A percentile compares a stretch with the other conserved stretches of the same genome.
Conservation (phyloP, 2,329 filamentous ascomycete genomes). For the Verticillium nubilum region DNA sequence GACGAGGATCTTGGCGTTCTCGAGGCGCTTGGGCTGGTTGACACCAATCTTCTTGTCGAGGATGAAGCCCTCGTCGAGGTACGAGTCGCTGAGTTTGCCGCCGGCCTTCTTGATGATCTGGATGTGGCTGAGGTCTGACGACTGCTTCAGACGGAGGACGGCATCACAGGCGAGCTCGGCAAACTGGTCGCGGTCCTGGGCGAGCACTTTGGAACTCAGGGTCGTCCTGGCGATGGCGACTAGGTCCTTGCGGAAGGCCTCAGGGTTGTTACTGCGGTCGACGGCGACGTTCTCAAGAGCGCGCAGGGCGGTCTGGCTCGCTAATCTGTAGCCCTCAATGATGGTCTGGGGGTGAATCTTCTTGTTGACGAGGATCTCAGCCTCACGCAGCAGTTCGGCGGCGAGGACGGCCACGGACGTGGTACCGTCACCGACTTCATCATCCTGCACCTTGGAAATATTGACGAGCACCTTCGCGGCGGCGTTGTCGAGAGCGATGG, state of each 20-base stretch:
- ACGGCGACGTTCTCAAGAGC: slow-evolving; percentile 81
- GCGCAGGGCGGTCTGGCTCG: slow-evolving; percentile 78
- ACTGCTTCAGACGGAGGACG: slow-evolving; percentile 82
- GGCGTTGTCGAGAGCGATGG: slow-evolving; percentile 96
- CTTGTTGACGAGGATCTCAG: slow-evolving; percentile 93
- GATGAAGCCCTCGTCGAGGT: slow-evolving; percentile 97
- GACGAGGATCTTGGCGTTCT: slow-evolving; percentile 97
- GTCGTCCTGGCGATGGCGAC: slow-evolving; percentile 90
- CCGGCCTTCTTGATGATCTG: slow-evolving; percentile 99
- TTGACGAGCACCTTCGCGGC: slow-evolving; percentile 98
- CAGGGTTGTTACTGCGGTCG: slow-evolving; percentile 79
- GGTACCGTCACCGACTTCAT: slow-evolving; percentile 96
- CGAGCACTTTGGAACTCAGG: slow-evolving; percentile 92
- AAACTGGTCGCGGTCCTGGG: slow-evolving; percentile 91
- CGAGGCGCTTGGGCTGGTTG: slow-evolving; percentile 94
- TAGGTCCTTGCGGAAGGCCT: slow-evolving; percentile 84
- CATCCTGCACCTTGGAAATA: slow-evolving; percentile 98
- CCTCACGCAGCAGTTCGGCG: slow-evolving; percentile 89
- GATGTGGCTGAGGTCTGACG: slow-evolving; percentile 92
- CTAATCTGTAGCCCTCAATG: slow-evolving; percentile 98
- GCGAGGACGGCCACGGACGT: slow-evolving; percentile 97
- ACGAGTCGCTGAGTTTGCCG: slow-evolving; percentile 95
- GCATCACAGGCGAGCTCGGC: slow-evolving; percentile 85
- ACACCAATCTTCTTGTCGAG: slow-evolving; percentile 98
- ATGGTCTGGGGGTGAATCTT: slow-evolving; percentile 99